Percentiles rank a stretch among this genome's conserved stretches.
phyloP scores from a whole-genome alignment of 192 early-diverging fungal species.

The Coemansia sp. region DNA sequence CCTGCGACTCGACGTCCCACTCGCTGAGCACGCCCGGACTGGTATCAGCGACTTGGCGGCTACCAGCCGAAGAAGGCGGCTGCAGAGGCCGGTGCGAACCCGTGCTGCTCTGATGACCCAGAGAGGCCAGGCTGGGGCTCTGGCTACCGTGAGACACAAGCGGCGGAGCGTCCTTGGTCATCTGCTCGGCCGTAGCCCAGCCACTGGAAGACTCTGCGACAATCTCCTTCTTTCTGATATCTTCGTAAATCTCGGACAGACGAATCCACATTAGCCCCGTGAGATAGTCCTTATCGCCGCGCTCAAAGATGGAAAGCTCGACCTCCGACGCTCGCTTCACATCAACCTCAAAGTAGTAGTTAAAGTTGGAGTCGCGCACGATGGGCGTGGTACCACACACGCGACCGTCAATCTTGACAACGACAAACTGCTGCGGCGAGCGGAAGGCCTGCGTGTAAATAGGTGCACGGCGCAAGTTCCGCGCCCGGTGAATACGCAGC shows the following conservation, averaged over 20 bases:
- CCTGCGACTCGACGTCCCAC: slow-evolving; percentile 88
- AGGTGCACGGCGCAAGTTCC: slow-evolving; percentile 59
- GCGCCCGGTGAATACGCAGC: slow-evolving; percentile 63
- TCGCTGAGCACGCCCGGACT: slow-evolving; percentile 50
- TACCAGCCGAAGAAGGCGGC: background rate
- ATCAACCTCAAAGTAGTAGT: slow-evolving; percentile 81
- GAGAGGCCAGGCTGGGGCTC: slow-evolving; percentile 9
- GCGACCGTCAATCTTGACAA: slow-evolving; percentile 83
- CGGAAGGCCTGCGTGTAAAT: slow-evolving; percentile 54
- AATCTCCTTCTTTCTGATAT: slow-evolving; percentile 70
- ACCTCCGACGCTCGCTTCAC: slow-evolving; percentile 91
- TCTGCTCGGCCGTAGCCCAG: slow-evolving; percentile 52
- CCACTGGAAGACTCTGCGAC: slow-evolving; percentile 58
- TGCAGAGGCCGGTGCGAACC: slow-evolving; percentile 1
- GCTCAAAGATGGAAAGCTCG: slow-evolving; percentile 90
- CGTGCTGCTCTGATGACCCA: slow-evolving; percentile 17
- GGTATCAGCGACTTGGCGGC: slow-evolving; percentile 2
- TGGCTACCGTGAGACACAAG: slow-evolving; percentile 8
- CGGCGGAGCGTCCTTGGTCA: slow-evolving; percentile 18
- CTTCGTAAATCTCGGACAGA: slow-evolving; percentile 89
- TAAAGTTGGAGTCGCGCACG: slow-evolving; percentile 74
- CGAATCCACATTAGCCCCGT: slow-evolving; percentile 92
- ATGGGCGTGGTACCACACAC: slow-evolving; percentile 72
- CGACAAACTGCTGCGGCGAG: slow-evolving; percentile 67
- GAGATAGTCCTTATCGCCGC: slow-evolving; percentile 66